These are phyloP conservation scores for Botrytis paeoniae DNA, from an alignment of 2,329 filamentous ascomycete genomes.

Conservation along the genomic window DNA sequence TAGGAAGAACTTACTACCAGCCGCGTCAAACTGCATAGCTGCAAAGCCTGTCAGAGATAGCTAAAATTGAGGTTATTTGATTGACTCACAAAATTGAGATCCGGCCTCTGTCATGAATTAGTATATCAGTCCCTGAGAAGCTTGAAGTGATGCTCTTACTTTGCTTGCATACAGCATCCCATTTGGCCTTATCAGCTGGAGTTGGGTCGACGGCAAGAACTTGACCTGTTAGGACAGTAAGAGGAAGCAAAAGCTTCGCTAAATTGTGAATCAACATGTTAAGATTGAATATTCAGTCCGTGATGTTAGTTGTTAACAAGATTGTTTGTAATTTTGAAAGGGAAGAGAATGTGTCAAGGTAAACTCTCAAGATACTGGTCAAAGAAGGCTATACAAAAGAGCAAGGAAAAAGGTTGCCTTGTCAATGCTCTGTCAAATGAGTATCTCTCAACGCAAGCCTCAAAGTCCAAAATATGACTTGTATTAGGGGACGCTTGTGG, in stretches of 20 bases:
- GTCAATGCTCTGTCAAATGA: not conserved
- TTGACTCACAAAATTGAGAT: conserved; percentile 9
- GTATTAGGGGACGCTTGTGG: not conserved
- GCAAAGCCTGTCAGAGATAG: not conserved
- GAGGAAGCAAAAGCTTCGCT: not conserved
- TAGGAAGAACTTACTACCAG: conserved; percentile 1
- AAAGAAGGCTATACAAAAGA: conserved; percentile 6
- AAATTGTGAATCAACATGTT: not conserved
- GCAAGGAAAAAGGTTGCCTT: not conserved
- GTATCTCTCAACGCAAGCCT: not conserved
- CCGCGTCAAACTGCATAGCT: conserved; percentile 4
- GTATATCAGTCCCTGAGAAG: not conserved
- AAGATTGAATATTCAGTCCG: not conserved
- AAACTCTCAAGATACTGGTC: not conserved
- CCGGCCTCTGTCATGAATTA: not conserved
- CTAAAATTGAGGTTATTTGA: not conserved
- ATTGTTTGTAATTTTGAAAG: not conserved
- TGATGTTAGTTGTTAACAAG: not conserved
- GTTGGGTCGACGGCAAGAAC: conserved; percentile 9
- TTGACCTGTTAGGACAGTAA: not conserved
- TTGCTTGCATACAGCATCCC: conserved; percentile 10
- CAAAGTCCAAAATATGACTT: not conserved
- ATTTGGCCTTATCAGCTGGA: conserved; percentile 9
- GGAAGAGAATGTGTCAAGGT: not conserved
- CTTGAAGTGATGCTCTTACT: not conserved